Evolutionary conservation across 768 basidiomycete genomes (phyloP).

Genomic region (Panellus pusillus): DNA sequence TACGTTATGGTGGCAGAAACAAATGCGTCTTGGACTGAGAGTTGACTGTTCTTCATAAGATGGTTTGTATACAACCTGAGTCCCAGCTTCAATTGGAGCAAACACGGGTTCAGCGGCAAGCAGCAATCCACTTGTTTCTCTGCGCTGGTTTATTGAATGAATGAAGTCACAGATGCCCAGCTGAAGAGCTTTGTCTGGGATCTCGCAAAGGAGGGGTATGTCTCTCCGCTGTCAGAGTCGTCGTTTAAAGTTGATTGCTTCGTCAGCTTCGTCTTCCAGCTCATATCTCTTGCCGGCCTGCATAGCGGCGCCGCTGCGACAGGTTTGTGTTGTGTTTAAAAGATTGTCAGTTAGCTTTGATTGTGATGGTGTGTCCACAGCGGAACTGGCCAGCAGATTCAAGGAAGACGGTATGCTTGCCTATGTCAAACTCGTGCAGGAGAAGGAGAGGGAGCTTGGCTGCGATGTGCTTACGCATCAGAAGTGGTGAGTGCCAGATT

Average conservation of each 20-base stretch:
- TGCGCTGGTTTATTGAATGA: conserved; percentile 2
- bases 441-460: conserved; percentile 84
- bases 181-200: conserved; percentile 90
- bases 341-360: background rate
- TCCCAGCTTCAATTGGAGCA: conserved; percentile 93
- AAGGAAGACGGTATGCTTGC: conserved; percentile 91
- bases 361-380: conserved; percentile 34
- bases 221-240: background rate
- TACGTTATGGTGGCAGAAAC: conserved; percentile 28
- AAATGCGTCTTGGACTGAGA: background rate
- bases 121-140: background rate
- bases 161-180: conserved; percentile 51
- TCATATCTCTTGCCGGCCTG: conserved; percentile 88
- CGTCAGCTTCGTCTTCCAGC: conserved; percentile 80
- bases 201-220: conserved; percentile 82
- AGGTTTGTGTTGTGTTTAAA: conserved; percentile 42
- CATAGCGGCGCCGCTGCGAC: conserved; percentile 81
- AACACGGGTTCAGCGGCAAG: conserved; percentile 72
- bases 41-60: conserved; percentile 33
- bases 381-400: conserved; percentile 77
- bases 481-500: conserved; percentile 65
- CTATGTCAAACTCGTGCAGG: conserved; percentile 85
- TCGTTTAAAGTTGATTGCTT: conserved; percentile 3
- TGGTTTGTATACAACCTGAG: conserved; percentile 93
- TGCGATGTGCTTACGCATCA: conserved; percentile 92